Base-by-base conservation (phyloP, 306 rosid species). In the Begonia loranthoides region DNA sequence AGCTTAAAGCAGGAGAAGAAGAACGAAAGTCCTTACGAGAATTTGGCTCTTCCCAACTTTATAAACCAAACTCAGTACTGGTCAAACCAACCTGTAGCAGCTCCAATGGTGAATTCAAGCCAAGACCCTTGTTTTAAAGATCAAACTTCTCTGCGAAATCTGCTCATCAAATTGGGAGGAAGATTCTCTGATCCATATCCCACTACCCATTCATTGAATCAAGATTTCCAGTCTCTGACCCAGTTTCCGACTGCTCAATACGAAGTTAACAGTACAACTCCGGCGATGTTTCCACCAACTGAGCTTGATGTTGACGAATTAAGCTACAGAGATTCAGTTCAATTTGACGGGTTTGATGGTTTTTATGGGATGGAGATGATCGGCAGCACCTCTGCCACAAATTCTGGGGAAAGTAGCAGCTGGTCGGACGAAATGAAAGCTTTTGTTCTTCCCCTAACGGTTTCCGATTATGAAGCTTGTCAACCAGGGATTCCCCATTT, bases 401-500 rank as follows among this genome's bases (percentile, higher is more conserved):
- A 62, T 58, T 72, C 73, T 12, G 62, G 49, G 15, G 94, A 80
- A 57, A 86, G 88, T 55, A 70, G 61, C 40, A 71, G 79, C 41
- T 83, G 89, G 36, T 28, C 36, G 94, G 94, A 83, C 43, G 92
- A 81, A 57, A 78, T 73, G 58, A 74, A 51, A 57, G 73, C 95
- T 52, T 28, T 28, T 61, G 78, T 73, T 65, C 62, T 63, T 63
- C 72, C 83, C 13, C 71, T 74, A 62, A 50, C 75, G 72, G 73
- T 79, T 64, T 78, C 94, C 59, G 78, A 72, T n/a, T 78, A 63
- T 50, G 80, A 76, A 56, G 71, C 59, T 61, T 75, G 68, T 66
- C 79, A 61, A 50, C 54, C 17, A 49, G 72, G 56, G 22, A 17
- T 59, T 51, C 76, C 54, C 4, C 48, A 21, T 41, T 8, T 51